Evolutionary conservation across 129 eudicot genomes (phyloP), one percentile per base, ranked within the genome.

Genomic region (Chrysanthemum lavandulifolium): DNA sequence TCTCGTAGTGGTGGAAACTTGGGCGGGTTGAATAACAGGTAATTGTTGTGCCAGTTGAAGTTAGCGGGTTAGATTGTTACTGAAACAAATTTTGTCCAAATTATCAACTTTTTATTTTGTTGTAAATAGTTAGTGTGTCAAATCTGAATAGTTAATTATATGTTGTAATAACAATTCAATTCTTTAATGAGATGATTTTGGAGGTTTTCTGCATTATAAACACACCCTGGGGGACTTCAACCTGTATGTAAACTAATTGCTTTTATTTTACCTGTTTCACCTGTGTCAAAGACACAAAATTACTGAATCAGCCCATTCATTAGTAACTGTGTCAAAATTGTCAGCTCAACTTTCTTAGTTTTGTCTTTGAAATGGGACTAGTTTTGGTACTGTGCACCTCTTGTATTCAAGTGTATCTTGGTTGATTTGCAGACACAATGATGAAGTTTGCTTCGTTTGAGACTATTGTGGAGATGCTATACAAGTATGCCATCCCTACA

Each of bases 361-460:
- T 61, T 6, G 29, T 11, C 33, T 23, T 40, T 40, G 47, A 40
- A 40, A 40, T 27, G 66, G 8, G 33, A 61, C 67, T 29, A 61
- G 21, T 11, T 13, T 56, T 71, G 21, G 53, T 3, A 56, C 6
- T 43, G 53, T 13, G 16, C 61, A 55, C 65, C 12, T 10, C 65
- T 40, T 58, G 23, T 40, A 45, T 57, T n/a, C 56, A 43, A 8
- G 49, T 47, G 31, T 49, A 25, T 48, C 21, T 51, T 74, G 65
- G 33, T 83, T 78, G 51, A 69, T 56, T 59, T 83, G 81, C 89
- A 92, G 97, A 92, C 80, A 92, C 97, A 15, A 92, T 92, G 97
- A 89, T 89, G 97, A 92, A 92, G 86, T 92, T 92, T 86, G 97
- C 97, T 12, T 88, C 97, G 0, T 92, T 92, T 71, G 97, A 92